phyloP scores from a whole-genome alignment of 2,329 filamentous ascomycete genomes.

The Neonectria punicea region DNA sequence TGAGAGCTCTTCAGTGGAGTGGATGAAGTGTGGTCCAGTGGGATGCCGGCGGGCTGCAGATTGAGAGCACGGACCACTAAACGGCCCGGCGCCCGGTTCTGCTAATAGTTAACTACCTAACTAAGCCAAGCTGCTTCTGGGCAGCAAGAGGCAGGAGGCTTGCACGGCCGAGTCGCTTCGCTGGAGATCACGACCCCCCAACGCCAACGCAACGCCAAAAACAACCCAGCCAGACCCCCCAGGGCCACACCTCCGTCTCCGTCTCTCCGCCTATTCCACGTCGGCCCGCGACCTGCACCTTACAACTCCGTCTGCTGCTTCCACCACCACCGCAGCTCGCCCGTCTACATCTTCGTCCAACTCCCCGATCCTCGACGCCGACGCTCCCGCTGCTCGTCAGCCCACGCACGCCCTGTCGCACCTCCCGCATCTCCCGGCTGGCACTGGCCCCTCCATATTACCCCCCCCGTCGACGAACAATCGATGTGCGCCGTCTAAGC shows the following conservation, averaged over 20 bases:
- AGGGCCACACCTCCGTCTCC: conserved; percentile 31
- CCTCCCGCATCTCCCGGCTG: conserved; percentile 38
- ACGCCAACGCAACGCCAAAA: conserved; percentile 15
- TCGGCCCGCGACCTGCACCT: conserved; percentile 15
- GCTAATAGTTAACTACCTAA: neutral
- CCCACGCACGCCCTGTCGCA: conserved; percentile 33
- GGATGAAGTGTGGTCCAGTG: neutral
- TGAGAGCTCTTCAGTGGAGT: conserved; percentile 37
- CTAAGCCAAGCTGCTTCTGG: conserved; percentile 30
- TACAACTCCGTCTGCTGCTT: conserved; percentile 18
- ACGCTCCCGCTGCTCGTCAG: conserved; percentile 31
- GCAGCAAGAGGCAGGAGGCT: conserved; percentile 35
- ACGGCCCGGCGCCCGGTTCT: conserved; percentile 3
- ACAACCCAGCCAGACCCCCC: conserved; percentile 15
- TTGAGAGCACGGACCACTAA: conserved; percentile 35
- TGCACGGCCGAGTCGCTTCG: conserved; percentile 20
- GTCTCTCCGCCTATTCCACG: conserved; percentile 31
- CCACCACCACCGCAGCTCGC: conserved; percentile 16
- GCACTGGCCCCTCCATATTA: conserved; percentile 39
- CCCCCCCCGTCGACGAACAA: conserved; percentile 37
- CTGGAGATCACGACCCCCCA: conserved; percentile 29
- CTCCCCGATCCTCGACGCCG: conserved; percentile 23
- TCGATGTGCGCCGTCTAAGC: conserved; percentile 44
- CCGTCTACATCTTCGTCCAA: conserved; percentile 30
- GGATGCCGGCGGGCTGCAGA: neutral